Evolutionary conservation across 2,329 filamentous ascomycete genomes (phyloP).

Genomic region (Amylocarpus encephaloides): DNA sequence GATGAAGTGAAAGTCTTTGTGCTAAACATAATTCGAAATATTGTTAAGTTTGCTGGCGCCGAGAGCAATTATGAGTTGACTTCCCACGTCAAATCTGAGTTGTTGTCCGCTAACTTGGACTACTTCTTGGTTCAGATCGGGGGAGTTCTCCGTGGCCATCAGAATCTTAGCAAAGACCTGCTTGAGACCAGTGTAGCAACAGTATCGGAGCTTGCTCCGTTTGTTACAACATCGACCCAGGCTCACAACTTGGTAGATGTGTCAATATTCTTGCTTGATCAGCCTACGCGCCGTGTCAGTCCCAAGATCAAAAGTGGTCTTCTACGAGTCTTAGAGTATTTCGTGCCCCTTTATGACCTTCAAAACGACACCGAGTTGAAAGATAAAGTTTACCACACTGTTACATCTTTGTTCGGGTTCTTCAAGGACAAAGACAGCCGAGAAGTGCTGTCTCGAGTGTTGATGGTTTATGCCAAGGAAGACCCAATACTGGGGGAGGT

Average conservation of each 20-base stretch:
- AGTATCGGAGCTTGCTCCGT: conserved; percentile 67
- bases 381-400: conserved; percentile 61
- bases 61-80: conserved; percentile 43
- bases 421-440: conserved; percentile 79
- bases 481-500: conserved; percentile 55
- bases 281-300: conserved; percentile 76
- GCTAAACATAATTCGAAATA: conserved; percentile 65
- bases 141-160: conserved; percentile 53
- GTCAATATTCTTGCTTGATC: conserved; percentile 72
- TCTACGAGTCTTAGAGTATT: conserved; percentile 72
- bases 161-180: conserved; percentile 61
- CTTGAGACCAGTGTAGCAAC: conserved; percentile 73
- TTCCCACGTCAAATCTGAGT: conserved; percentile 46
- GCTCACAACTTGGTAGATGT: conserved; percentile 74
- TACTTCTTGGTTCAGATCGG: conserved; percentile 62
- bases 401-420: conserved; percentile 81
- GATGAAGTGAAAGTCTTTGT: conserved; percentile 82
- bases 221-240: conserved; percentile 62
- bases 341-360: conserved; percentile 60
- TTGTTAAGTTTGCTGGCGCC: conserved; percentile 55
- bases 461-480: conserved; percentile 62
- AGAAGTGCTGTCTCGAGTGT: conserved; percentile 64
- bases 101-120: conserved; percentile 52
- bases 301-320: conserved; percentile 78
- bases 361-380: conserved; percentile 52